Conservation (phyloP, 2,329 filamentous ascomycete species). For the Colletotrichum scovillei region DNA sequence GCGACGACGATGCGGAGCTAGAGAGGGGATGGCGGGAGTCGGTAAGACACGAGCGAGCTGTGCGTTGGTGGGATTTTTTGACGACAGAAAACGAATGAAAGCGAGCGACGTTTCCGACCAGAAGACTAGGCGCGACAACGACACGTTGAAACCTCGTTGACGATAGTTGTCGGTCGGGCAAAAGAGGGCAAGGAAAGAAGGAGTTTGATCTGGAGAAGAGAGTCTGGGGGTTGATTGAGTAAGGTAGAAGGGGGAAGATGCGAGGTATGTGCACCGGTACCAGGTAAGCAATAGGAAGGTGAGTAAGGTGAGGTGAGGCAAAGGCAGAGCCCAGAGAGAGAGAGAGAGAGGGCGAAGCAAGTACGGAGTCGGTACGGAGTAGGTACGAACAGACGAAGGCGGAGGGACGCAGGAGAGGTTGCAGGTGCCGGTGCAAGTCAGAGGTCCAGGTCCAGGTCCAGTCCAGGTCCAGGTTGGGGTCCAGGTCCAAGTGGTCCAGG, state of each 20-base stretch:
- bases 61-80: conserved; percentile 32
- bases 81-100: conserved; percentile 32
- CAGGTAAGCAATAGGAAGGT: conserved; percentile 27
- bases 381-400: conserved; percentile 16
- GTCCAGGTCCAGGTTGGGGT: conserved; percentile 8
- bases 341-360: conserved; percentile 13
- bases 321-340: conserved; percentile 6
- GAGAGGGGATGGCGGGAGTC: conserved; percentile 23
- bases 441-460: conserved; percentile 12
- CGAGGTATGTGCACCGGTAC: conserved; percentile 12
- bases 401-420: conserved; percentile 5
- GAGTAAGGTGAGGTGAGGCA: conserved; percentile 4
- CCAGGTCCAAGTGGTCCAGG: conserved; percentile 23
- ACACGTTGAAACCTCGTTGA: conserved; percentile 1
- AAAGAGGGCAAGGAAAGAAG: background rate
- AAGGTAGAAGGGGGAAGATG: background rate
- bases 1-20: conserved; percentile 34
- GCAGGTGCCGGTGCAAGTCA: conserved; percentile 17
- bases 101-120: conserved; percentile 33
- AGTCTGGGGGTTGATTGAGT: conserved; percentile 6
- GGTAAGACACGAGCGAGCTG: conserved; percentile 35
- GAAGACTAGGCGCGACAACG: conserved; percentile 21
- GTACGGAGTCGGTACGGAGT: too few relatives aligned
- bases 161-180: conserved; percentile 5
- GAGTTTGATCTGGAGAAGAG: background rate